Evolutionary conservation across 208 protist genomes (phyloP).

Genomic region (Tritrichomonas foetus): DNA sequence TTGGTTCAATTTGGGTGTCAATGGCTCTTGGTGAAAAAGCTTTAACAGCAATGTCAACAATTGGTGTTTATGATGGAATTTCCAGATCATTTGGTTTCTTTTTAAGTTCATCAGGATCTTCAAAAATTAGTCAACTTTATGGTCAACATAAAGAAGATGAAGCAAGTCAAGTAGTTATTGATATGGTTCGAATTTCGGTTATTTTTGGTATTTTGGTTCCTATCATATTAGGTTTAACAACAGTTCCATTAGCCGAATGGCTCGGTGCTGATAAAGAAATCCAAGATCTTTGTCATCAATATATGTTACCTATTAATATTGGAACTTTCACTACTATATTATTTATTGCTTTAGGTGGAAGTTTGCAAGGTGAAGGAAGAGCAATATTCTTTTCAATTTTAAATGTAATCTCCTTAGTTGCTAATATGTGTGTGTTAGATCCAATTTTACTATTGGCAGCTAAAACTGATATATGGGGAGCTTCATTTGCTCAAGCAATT

Average conservation of each 20-base stretch:
- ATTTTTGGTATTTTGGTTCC: neutral
- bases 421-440: neutral
- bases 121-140: neutral
- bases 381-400: neutral
- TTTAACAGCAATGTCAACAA: neutral
- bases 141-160: neutral
- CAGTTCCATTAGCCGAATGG: neutral
- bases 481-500: neutral
- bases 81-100: neutral
- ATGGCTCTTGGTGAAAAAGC: neutral
- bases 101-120: neutral
- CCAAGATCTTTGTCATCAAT: neutral
- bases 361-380: conserved; percentile 24
- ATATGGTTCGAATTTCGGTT: neutral
- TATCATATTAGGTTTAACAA: neutral
- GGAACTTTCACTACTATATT: neutral
- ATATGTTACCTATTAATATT: neutral
- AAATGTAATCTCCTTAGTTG: neutral
- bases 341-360: neutral
- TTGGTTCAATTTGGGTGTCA: neutral
- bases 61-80: neutral
- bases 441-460: neutral
- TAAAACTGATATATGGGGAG: neutral
- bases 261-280: neutral
- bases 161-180: neutral